Conservation (phyloP, 2,329 filamentous ascomycete species). For the Apiospora hydei region DNA sequence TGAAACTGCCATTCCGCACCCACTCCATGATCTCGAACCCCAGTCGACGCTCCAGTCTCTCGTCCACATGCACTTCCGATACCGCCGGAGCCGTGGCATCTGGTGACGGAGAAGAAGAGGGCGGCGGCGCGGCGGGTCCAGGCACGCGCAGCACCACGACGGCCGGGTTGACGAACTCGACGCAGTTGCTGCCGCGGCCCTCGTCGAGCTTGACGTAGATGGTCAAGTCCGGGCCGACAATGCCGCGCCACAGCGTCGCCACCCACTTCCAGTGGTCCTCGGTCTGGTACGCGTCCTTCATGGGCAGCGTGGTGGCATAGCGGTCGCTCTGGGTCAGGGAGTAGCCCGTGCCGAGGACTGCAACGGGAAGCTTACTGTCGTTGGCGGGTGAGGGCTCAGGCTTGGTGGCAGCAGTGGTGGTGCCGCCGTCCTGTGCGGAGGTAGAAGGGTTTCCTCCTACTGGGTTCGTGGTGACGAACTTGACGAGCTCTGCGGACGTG, state of each 20-base stretch:
- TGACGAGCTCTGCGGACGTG: constrained; percentile 74
- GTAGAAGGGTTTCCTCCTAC: neutral
- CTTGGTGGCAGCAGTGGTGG: neutral
- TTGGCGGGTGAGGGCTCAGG: constrained; percentile 2
- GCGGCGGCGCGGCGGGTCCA: constrained; percentile 26
- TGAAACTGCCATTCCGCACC: constrained; percentile 52
- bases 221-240: constrained; percentile 81
- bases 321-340: constrained; percentile 80
- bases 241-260: constrained; percentile 90
- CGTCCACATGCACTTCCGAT: constrained; percentile 56
- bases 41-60: constrained; percentile 75
- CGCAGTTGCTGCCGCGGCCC: constrained; percentile 47
- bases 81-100: neutral
- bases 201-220: constrained; percentile 64
- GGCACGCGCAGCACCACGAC: constrained; percentile 63
- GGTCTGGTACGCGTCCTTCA: constrained; percentile 78
- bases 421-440: neutral
- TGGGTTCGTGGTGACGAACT: constrained; percentile 51
- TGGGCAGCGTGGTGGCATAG: constrained; percentile 76
- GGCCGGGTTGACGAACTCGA: constrained; percentile 64
- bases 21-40: constrained; percentile 91
- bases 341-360: constrained; percentile 79
- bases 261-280: constrained; percentile 99
- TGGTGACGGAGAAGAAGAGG: neutral
- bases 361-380: constrained; percentile 65